phyloP scores from a whole-genome alignment of 257 asterid species.

The Sherardia arvensis region DNA sequence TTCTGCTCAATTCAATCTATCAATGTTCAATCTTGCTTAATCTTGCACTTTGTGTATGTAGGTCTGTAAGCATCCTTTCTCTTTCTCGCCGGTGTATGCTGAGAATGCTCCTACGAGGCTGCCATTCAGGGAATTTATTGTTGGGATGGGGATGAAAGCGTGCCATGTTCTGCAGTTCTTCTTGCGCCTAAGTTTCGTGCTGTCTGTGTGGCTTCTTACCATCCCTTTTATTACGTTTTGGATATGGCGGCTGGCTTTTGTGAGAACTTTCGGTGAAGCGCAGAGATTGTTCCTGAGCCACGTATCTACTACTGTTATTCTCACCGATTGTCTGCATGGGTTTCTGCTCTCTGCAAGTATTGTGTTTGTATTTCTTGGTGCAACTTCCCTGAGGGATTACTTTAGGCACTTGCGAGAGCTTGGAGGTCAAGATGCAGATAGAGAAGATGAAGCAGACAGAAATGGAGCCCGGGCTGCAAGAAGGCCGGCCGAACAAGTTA shows the following conservation, averaged over 20 bases:
- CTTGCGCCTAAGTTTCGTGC: conserved; percentile 85
- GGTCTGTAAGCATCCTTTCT: conserved; percentile 96
- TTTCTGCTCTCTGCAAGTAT: conserved; percentile 96
- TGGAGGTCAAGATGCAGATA: conserved; percentile 92
- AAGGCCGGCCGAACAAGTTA: conserved; percentile 70
- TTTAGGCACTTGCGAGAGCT: conserved; percentile 83
- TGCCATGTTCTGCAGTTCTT: conserved; percentile 89
- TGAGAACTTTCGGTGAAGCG: conserved; percentile 85
- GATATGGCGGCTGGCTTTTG: conserved; percentile 98
- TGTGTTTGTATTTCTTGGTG: conserved; percentile 94
- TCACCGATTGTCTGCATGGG: conserved; percentile 94
- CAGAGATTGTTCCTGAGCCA: conserved; percentile 82
- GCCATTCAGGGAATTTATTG: conserved; percentile 77
- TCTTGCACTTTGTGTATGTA: background rate
- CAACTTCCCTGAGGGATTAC: conserved; percentile 96
- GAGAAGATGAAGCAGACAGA: conserved; percentile 91
- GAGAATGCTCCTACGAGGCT: conserved; percentile 92
- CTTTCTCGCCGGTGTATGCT: conserved; percentile 94
- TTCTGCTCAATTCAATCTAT: background rate
- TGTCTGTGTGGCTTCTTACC: conserved; percentile 92
- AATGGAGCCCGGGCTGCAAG: conserved; percentile 92
- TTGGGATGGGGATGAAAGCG: conserved; percentile 89
- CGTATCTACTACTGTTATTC: conserved; percentile 68
- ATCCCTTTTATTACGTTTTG: conserved; percentile 95
- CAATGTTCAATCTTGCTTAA: background rate